phyloP scores from a whole-genome alignment of 768 basidiomycete species.

The Termitomyces sp. region DNA sequence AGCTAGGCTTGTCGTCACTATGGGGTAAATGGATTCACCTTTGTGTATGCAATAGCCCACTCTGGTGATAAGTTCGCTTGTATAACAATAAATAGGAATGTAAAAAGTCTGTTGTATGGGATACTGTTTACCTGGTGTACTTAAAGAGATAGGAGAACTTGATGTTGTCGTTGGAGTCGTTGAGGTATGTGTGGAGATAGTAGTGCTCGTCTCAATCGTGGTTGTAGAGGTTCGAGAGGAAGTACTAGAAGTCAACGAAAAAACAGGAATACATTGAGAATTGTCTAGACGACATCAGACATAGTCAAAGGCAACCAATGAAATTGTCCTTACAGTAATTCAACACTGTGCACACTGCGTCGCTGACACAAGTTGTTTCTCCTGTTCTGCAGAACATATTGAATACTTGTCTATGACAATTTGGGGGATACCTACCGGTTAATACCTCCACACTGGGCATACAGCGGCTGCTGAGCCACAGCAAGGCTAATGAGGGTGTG shows the following conservation, averaged over 20 bases:
- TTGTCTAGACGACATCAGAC: slow-evolving; percentile 28
- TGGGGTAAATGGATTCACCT: slow-evolving; percentile 25
- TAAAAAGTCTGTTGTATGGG: background rate
- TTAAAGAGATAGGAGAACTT: slow-evolving; percentile 14
- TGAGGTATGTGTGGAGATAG: slow-evolving; percentile 9
- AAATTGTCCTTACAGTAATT: slow-evolving; percentile 35
- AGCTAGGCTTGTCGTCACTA: background rate
- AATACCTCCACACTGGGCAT: slow-evolving; percentile 45
- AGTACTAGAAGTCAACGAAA: slow-evolving; percentile 15
- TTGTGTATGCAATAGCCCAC: slow-evolving; percentile 49
- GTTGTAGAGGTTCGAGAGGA: slow-evolving; percentile 12
- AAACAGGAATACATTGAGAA: slow-evolving; percentile 44
- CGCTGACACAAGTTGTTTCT: slow-evolving; percentile 41
- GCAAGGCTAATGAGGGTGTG: slow-evolving; percentile 18
- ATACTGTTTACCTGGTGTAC: slow-evolving; percentile 16
- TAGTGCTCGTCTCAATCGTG: slow-evolving; percentile 15
- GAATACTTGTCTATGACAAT: background rate
- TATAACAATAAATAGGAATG: background rate
- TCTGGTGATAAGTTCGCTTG: slow-evolving; percentile 39
- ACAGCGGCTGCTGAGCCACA: slow-evolving; percentile 34
- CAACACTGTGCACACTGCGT: slow-evolving; percentile 35
- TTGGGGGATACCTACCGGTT: slow-evolving; percentile 32
- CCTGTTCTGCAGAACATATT: slow-evolving; percentile 33
- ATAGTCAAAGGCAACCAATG: background rate
- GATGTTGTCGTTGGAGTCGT: slow-evolving; percentile 21